Evolutionary conservation across 352 stramenopile genomes (phyloP), one percentile per base, ranked within the genome.

Genomic region (Blastocystis sp.): DNA sequence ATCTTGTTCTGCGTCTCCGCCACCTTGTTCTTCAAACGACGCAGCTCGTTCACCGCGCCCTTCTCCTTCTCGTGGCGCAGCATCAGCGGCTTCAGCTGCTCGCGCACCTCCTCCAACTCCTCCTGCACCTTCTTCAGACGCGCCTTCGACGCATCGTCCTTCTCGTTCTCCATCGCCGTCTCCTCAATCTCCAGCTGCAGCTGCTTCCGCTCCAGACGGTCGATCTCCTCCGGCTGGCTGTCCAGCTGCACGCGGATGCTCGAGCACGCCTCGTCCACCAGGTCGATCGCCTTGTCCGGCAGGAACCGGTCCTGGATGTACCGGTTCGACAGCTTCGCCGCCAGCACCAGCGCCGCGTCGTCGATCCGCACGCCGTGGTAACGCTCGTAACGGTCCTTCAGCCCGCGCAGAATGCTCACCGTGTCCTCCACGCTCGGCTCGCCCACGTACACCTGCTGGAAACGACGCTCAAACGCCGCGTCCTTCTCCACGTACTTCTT

Each of bases 401-500:
- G 86, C 7, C 96, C 96, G 76, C 95, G 92, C 9, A 99, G 89
- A 88, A 99, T 99, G 52, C 91, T 95, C 62, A 99, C 93, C 0
- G 96, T 98, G 76, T 97, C 94, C 43, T 96, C 91, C 0, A 98
- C 95, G 2, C 91, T 94, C 2, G 96, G 96, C 76, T 98, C 96
- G 48, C 92, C 93, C 11, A 99, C 95, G 1, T 93, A 69, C 1
- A 99, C 95, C 76, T 97, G 93, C 90, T 99, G 97, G 90, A 99
- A 99, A 48, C 97, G 94, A 52, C 96, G 91, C 88, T 98, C 96
- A 71, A 99, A 97, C 0, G 96, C 96, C 41, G 94, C 93, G 91
- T 99, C 97, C 90, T 98, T 99, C 90, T 99, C 96, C 76, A 99
- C 96, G 89, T 99, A 93, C 89, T 98, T 91, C 5, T 95, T 93